These are phyloP conservation scores for Hebeloma cylindrosporum DNA, from an alignment of 768 basidiomycete genomes.

Conservation along the genomic window DNA sequence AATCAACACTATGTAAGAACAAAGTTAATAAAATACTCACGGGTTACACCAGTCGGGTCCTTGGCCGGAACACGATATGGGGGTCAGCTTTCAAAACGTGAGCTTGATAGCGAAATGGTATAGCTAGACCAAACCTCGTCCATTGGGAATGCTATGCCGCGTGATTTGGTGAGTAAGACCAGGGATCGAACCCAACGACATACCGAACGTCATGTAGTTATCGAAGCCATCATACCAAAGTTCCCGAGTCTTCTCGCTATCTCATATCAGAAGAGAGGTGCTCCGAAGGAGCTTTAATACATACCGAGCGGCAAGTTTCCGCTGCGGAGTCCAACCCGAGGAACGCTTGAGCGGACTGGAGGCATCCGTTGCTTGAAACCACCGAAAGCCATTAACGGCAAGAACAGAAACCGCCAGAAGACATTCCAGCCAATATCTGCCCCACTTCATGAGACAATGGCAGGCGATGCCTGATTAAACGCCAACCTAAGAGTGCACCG, in stretches of 20 bases:
- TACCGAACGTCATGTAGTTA: conserved; percentile 85
- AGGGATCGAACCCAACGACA: conserved; percentile 4
- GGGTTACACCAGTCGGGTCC: conserved; percentile 87
- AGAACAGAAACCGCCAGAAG: conserved; percentile 41
- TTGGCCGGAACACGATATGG: conserved; percentile 81
- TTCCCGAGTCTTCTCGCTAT: conserved; percentile 68
- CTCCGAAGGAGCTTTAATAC: conserved; percentile 17
- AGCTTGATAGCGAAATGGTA: neutral
- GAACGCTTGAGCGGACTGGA: conserved; percentile 30
- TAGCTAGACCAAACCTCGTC: conserved; percentile 60
- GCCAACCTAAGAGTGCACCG: conserved; percentile 9
- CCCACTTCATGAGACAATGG: conserved; percentile 46
- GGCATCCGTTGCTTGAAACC: conserved; percentile 33
- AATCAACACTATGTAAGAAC: conserved; percentile 2
- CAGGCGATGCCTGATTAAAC: conserved; percentile 15
- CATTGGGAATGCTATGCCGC: conserved; percentile 68
- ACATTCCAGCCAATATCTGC: conserved; percentile 52
- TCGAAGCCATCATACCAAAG: conserved; percentile 91
- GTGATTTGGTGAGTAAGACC: conserved; percentile 18
- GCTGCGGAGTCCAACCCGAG: conserved; percentile 53
- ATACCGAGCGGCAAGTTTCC: conserved; percentile 58
- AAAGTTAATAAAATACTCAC: conserved; percentile 44
- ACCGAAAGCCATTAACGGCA: conserved; percentile 33
- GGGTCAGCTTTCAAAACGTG: conserved; percentile 60
- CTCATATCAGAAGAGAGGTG: neutral